Conservation (phyloP, 805 yeast species). For the Kodamaea hsintzibuensis region DNA sequence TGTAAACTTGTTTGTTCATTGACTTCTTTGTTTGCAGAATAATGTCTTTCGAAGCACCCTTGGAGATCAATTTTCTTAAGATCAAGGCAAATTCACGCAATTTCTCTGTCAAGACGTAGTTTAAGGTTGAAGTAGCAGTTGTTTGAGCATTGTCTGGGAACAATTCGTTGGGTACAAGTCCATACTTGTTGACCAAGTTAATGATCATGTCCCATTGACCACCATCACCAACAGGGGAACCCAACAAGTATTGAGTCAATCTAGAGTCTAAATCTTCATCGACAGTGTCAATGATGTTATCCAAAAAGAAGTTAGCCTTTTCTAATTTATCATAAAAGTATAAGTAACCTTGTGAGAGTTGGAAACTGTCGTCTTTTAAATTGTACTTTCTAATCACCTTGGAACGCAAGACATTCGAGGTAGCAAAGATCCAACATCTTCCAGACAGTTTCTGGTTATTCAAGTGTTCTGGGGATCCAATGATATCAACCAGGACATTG, state of each 20-base stretch:
- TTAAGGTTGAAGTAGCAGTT: constrained; percentile 55
- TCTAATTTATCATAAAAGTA: constrained; percentile 87
- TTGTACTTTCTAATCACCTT: constrained; percentile 61
- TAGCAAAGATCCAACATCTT: constrained; percentile 88
- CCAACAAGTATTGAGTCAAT: constrained; percentile 62
- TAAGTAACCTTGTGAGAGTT: constrained; percentile 74
- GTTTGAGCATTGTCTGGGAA: constrained; percentile 70
- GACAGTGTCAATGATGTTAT: constrained; percentile 70
- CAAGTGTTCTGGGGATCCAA: constrained; percentile 36
- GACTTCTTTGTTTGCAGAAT: constrained; percentile 35
- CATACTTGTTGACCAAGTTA: constrained; percentile 76
- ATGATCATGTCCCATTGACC: constrained; percentile 88
- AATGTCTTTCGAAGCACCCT: constrained; percentile 40
- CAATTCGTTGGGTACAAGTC: constrained; percentile 70
- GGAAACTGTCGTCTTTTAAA: constrained; percentile 54
- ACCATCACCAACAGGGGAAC: constrained; percentile 76
- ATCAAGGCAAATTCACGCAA: constrained; percentile 77
- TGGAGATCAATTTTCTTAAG: constrained; percentile 52
- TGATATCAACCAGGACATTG: constrained; percentile 35
- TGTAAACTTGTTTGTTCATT: constrained; percentile 63
- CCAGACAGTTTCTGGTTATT: constrained; percentile 74
- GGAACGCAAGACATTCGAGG: constrained; percentile 70
- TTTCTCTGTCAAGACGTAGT: constrained; percentile 63
- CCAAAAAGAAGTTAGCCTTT: constrained; percentile 77
- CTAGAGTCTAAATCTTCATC: constrained; percentile 69